Evolutionary conservation across 2,329 filamentous ascomycete species (phyloP).

Genomic region (Calonectria naviculata): DNA sequence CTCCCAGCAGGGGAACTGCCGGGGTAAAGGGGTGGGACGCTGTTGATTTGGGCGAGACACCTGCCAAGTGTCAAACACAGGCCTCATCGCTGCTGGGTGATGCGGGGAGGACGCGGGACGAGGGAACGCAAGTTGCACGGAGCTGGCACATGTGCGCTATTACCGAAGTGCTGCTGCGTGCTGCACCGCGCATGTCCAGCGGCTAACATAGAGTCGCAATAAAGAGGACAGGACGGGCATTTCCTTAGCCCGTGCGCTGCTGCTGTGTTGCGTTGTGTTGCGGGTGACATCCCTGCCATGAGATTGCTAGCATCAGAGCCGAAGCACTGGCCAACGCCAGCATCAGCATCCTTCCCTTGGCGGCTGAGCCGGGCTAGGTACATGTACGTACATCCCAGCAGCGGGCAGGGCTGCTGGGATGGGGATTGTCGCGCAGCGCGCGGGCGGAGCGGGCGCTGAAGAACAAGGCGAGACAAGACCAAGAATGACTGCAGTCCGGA

Average conservation of each 20-base stretch:
- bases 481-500: neutral
- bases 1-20: slow-evolving; percentile 9
- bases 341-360: neutral
- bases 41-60: slow-evolving; percentile 6
- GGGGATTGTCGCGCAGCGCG: slow-evolving; percentile 4
- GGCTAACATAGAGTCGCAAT: neutral
- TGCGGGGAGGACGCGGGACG: neutral
- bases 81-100: neutral
- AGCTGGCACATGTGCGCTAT: neutral
- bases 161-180: neutral
- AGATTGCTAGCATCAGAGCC: slow-evolving; percentile 5
- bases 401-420: slow-evolving; percentile 4
- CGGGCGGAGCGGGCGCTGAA: neutral
- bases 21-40: neutral
- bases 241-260: slow-evolving; percentile 24
- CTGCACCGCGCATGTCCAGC: neutral
- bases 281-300: slow-evolving; percentile 19
- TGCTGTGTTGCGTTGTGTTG: slow-evolving; percentile 8
- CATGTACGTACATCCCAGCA: neutral
- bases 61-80: neutral
- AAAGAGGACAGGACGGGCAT: neutral
- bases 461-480: neutral
- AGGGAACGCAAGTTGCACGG: neutral
- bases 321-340: neutral
- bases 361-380: slow-evolving; percentile 5